Evolutionary conservation across 352 stramenopile species (phyloP).

Genomic region (Phytophthora agathidicida): DNA sequence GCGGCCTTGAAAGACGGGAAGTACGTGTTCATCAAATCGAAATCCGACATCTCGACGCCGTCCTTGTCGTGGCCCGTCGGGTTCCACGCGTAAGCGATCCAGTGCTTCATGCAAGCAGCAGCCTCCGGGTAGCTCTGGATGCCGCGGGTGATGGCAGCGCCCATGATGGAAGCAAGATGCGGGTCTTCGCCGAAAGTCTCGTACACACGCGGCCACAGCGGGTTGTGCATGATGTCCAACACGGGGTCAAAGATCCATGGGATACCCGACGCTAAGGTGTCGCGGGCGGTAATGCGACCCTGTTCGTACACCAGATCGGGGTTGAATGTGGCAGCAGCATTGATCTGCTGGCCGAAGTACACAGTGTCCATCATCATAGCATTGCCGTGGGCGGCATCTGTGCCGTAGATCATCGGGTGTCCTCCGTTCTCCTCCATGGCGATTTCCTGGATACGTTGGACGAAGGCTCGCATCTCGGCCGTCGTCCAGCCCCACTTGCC

Average conservation of each 20-base stretch:
- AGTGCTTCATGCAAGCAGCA: slow-evolving; percentile 81
- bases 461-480: slow-evolving; percentile 56
- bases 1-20: slow-evolving; percentile 74
- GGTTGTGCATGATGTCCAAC: no score
- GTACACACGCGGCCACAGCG: slow-evolving; percentile 79
- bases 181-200: slow-evolving; percentile 93
- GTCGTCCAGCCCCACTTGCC: slow-evolving; percentile 38
- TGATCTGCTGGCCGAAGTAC: no score
- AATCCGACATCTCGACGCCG: slow-evolving; percentile 57
- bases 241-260: no score
- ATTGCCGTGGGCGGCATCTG: slow-evolving; percentile 84
- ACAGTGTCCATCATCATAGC: no score
- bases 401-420: slow-evolving; percentile 72
- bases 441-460: slow-evolving; percentile 70
- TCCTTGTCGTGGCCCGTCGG: slow-evolving; percentile 72
- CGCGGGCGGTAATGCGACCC: no score
- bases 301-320: no score
- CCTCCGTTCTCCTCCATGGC: slow-evolving; percentile 51
- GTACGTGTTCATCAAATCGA: slow-evolving; percentile 63
- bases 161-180: slow-evolving; percentile 69
- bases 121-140: slow-evolving; percentile 58
- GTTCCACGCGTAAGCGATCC: slow-evolving; percentile 74
- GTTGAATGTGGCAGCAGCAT: no score
- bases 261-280: no score
- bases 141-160: slow-evolving; percentile 56